Evolutionary conservation across 495 filamentous ascomycete species (phyloP).

Genomic region (Neurospora terricola): DNA sequence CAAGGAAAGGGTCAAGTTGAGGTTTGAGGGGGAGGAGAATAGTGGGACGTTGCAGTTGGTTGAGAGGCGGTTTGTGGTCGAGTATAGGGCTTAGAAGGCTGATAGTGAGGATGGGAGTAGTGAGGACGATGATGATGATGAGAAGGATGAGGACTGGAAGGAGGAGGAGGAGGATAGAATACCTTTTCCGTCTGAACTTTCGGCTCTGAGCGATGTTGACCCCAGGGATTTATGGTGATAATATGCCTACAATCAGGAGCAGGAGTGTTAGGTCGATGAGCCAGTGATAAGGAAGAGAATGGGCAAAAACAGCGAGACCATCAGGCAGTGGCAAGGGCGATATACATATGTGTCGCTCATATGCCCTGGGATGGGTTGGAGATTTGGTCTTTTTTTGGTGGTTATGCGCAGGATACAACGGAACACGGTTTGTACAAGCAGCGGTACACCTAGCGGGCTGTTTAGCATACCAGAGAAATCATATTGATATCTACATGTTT

Average conservation of each 20-base stretch:
- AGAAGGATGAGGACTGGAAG: not conserved
- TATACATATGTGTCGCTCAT: not conserved
- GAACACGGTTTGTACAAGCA: not conserved
- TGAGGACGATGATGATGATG: not conserved
- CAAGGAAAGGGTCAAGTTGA: slow-evolving; percentile 45
- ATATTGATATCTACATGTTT: not conserved
- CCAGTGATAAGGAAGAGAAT: no score
- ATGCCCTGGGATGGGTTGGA: not conserved
- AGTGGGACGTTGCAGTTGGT: slow-evolving; percentile 70
- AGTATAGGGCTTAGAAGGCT: slow-evolving; percentile 36
- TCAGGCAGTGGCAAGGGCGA: not conserved
- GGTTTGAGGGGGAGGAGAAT: slow-evolving; percentile 82
- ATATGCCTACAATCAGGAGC: no score
- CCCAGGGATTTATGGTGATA: no score
- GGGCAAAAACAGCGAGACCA: not conserved
- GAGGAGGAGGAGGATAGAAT: not conserved
- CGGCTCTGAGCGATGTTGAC: not conserved
- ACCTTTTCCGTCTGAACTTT: not conserved
- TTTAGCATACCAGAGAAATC: not conserved
- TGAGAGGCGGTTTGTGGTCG: slow-evolving; percentile 68
- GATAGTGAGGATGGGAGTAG: not conserved
- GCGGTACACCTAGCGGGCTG: not conserved
- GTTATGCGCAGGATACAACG: not conserved
- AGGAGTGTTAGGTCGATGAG: no score
- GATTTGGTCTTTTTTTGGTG: not conserved